Evolutionary conservation across 306 rosid species (phyloP).

Genomic region (Quillaja saponaria): DNA sequence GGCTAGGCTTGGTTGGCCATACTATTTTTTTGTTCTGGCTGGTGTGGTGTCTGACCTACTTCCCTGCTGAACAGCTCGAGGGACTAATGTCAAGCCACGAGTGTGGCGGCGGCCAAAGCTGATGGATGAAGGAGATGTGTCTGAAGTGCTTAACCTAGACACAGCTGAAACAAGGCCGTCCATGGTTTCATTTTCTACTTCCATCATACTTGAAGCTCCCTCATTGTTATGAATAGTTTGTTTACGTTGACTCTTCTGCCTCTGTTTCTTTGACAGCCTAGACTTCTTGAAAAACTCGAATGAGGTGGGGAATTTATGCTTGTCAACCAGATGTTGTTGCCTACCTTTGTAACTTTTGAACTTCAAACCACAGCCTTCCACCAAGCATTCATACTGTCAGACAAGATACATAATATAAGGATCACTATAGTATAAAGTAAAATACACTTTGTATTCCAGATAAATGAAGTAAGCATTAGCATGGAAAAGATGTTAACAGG

Average conservation of each 20-base stretch:
- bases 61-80: constrained; percentile 66
- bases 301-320: constrained; percentile 77
- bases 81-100: constrained; percentile 67
- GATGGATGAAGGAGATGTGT: constrained; percentile 69
- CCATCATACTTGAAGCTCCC: constrained; percentile 66
- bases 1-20: constrained; percentile 9
- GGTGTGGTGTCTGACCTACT: constrained; percentile 43
- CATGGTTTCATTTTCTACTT: constrained; percentile 65
- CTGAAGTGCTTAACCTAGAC: constrained; percentile 78
- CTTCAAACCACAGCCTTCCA: constrained; percentile 86
- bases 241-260: constrained; percentile 63
- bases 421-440: not conserved
- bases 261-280: constrained; percentile 66
- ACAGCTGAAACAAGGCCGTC: constrained; percentile 76
- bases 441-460: not conserved
- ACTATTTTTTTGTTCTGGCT: constrained; percentile 30
- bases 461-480: constrained; percentile 8
- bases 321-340: constrained; percentile 90
- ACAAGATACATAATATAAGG: constrained; percentile 6
- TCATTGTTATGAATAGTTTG: constrained; percentile 36
- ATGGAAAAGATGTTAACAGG: constrained; percentile 4
- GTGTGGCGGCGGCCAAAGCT: constrained; percentile 83
- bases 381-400: constrained; percentile 83
- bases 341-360: constrained; percentile 76
- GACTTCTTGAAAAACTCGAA: constrained; percentile 77